phyloP scores from a whole-genome alignment of 352 stramenopile genomes.

The Pilasporangium apinafurcum region DNA sequence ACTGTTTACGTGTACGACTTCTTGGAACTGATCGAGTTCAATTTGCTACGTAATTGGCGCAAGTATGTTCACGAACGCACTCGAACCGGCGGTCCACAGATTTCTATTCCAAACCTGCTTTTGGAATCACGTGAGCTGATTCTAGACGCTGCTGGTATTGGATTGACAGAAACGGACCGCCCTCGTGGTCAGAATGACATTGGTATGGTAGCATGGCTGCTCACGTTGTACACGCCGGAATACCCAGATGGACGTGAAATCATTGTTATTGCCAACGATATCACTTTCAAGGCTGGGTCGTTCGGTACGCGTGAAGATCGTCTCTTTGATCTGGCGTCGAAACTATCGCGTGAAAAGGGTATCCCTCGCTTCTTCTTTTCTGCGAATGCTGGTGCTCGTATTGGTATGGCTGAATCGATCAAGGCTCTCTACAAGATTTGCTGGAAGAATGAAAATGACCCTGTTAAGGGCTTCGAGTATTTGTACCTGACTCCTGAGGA shows the following conservation, averaged over 20 bases:
- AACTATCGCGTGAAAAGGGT: conserved; percentile 89
- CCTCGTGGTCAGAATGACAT: conserved; percentile 96
- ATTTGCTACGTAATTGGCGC: conserved; percentile 92
- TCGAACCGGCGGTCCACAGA: conserved; percentile 47
- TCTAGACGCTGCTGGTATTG: conserved; percentile 73
- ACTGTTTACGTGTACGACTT: conserved; percentile 99
- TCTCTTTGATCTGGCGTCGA: conserved; percentile 97
- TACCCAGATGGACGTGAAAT: conserved; percentile 96
- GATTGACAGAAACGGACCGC: conserved; percentile 58
- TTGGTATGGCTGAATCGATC: conserved; percentile 98
- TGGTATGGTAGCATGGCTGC: conserved; percentile 99
- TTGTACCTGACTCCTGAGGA: conserved; percentile 95
- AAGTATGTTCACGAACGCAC: conserved; percentile 80
- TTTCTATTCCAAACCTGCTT: conserved; percentile 86
- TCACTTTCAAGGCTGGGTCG: conserved; percentile 98
- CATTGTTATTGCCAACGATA: conserved; percentile 99
- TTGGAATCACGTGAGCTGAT: conserved; percentile 94
- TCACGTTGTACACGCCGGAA: conserved; percentile 97
- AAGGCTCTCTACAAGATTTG: conserved; percentile 97
- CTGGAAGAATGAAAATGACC: conserved; percentile 96
- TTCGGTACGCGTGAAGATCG: conserved; percentile 99
- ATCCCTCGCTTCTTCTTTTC: conserved; percentile 98
- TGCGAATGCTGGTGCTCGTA: conserved; percentile 98
- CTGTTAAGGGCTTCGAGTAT: conserved; percentile 98
- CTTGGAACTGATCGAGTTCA: conserved; percentile 97